These are phyloP conservation scores for Aspergillus saccharolyticus DNA, from an alignment of 495 filamentous ascomycete species.

Conservation along the genomic window DNA sequence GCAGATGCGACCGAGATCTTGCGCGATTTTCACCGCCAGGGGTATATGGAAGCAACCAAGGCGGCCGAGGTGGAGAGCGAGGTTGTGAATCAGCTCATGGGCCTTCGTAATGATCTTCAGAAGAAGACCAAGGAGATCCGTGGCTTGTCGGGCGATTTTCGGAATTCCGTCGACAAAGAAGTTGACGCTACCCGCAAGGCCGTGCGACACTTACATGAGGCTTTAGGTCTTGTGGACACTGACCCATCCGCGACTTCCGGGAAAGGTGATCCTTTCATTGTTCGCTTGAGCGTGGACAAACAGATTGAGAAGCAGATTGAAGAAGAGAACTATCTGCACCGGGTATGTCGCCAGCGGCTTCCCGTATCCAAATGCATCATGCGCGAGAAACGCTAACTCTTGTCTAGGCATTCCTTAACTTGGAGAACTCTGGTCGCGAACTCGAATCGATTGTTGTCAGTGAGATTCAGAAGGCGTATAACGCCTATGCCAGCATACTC, in stretches of 20 bases:
- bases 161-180: slow-evolving; percentile 64
- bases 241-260: slow-evolving; percentile 71
- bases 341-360: slow-evolving; percentile 51
- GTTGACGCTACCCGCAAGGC: slow-evolving; percentile 54
- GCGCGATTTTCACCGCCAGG: slow-evolving; percentile 73
- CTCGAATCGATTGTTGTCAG: slow-evolving; percentile 92
- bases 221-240: slow-evolving; percentile 68
- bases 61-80: slow-evolving; percentile 85
- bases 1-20: slow-evolving; percentile 80
- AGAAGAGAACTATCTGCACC: slow-evolving; percentile 94
- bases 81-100: slow-evolving; percentile 80
- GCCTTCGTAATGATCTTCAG: slow-evolving; percentile 77
- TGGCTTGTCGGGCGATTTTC: slow-evolving; percentile 85
- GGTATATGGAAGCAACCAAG: slow-evolving; percentile 80
- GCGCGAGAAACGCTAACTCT: slow-evolving; percentile 20
- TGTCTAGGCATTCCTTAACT: slow-evolving; percentile 82
- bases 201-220: slow-evolving; percentile 73
- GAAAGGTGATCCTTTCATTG: slow-evolving; percentile 85
- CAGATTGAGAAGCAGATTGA: slow-evolving; percentile 90
- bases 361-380: not conserved
- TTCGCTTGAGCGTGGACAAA: slow-evolving; percentile 76
- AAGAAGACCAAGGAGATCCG: slow-evolving; percentile 99
- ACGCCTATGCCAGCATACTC: slow-evolving; percentile 81
- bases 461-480: slow-evolving; percentile 96
- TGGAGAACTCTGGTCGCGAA: slow-evolving; percentile 91